Percentiles rank a stretch among this genome's conserved stretches.
Evolutionary conservation across 1,139 yeast species (phyloP).

Genomic region (Yamadazyma friedrichii): DNA sequence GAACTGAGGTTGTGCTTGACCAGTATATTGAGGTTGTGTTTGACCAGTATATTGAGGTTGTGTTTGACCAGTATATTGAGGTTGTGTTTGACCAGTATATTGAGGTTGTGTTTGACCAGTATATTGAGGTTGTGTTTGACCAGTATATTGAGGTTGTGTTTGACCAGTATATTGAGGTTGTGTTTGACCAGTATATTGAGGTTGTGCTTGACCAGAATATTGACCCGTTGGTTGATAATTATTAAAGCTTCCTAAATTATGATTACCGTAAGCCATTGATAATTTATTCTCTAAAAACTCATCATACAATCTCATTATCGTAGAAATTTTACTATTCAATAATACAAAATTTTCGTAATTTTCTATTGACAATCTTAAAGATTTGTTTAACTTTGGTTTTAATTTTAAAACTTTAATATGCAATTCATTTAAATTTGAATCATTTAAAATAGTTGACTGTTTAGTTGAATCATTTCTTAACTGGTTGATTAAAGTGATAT

Average conservation of each 20-base stretch:
- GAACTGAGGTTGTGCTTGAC: constrained; percentile 2
- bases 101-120: background rate
- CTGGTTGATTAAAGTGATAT: constrained; percentile 63
- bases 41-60: constrained; percentile 4
- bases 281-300: constrained; percentile 70
- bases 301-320: constrained; percentile 78
- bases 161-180: constrained; percentile 1
- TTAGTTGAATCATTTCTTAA: constrained; percentile 48
- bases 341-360: constrained; percentile 73
- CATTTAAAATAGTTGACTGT: constrained; percentile 55
- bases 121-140: constrained; percentile 1
- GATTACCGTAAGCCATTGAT: constrained; percentile 44
- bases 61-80: constrained; percentile 2
- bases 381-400: constrained; percentile 72
- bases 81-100: constrained; percentile 1
- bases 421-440: constrained; percentile 59
- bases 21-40: constrained; percentile 3
- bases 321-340: constrained; percentile 77
- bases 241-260: constrained; percentile 10
- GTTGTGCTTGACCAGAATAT: background rate
- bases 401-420: constrained; percentile 63
- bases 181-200: constrained; percentile 1
- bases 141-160: constrained; percentile 3
- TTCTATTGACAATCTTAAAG: constrained; percentile 60
- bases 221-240: constrained; percentile 4